Evolutionary conservation across 1,284 basidiomycete species (phyloP).

Genomic region (Trichosporon asahii): DNA sequence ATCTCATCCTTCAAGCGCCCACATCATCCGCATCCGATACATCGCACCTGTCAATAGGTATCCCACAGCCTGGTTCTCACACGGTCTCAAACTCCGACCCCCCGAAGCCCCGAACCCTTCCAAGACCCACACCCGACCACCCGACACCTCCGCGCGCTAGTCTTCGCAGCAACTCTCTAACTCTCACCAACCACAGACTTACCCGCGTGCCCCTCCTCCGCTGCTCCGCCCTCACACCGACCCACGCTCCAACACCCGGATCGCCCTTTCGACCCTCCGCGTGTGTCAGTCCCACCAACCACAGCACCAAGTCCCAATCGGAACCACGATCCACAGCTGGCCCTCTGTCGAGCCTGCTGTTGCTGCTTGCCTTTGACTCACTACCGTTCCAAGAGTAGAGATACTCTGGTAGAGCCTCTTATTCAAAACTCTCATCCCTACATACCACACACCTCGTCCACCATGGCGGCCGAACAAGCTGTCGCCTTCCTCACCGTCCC

Average conservation of each 20-base stretch:
- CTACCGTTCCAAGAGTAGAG: neutral
- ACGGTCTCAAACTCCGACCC: slow-evolving; percentile 7
- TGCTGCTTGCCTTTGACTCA: neutral
- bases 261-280: neutral
- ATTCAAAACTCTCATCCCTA: neutral
- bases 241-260: neutral
- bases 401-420: neutral
- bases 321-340: neutral
- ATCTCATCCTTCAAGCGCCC: neutral
- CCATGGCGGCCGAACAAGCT: slow-evolving; percentile 1
- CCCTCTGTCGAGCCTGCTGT: neutral
- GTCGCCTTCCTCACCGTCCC: neutral
- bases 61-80: neutral
- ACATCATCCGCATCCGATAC: slow-evolving; percentile 7
- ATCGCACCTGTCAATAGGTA: neutral
- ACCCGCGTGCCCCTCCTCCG: neutral
- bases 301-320: neutral
- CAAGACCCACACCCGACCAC: neutral
- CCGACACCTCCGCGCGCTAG: neutral
- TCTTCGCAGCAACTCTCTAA: neutral
- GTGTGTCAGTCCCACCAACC: neutral
- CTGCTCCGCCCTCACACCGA: neutral
- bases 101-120: neutral
- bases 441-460: slow-evolving; percentile 1
- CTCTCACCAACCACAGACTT: neutral